Conservation (phyloP, 2,329 filamentous ascomycete genomes). For the Dothidotthia symphoricarpi region DNA sequence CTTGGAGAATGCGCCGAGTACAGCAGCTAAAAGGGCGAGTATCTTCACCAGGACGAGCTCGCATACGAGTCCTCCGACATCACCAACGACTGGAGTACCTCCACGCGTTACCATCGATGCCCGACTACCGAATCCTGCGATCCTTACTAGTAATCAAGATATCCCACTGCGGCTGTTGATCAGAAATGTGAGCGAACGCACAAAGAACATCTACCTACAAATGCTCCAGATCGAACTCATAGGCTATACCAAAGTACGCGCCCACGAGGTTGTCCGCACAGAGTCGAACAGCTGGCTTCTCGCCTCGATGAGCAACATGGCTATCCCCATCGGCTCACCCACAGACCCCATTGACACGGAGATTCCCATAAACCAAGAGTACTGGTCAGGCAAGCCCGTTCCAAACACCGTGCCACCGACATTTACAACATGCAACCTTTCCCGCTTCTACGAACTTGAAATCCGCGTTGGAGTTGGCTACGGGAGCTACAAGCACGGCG, state of each 20-base stretch:
- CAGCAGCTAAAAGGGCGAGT: slow-evolving; percentile 53
- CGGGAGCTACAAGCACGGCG: slow-evolving; percentile 56
- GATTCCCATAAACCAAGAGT: slow-evolving; percentile 62
- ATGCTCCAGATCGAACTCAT: slow-evolving; percentile 80
- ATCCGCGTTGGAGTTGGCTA: slow-evolving; percentile 75
- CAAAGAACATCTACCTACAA: slow-evolving; percentile 70
- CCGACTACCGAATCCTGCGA: slow-evolving; percentile 79
- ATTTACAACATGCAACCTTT: slow-evolving; percentile 86
- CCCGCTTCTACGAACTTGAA: slow-evolving; percentile 78
- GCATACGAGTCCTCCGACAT: slow-evolving; percentile 14
- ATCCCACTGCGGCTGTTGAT: slow-evolving; percentile 77
- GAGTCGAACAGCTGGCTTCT: slow-evolving; percentile 77
- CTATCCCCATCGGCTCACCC: slow-evolving; percentile 63
- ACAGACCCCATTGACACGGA: slow-evolving; percentile 63
- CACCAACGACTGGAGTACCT: slow-evolving; percentile 21
- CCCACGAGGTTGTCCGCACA: slow-evolving; percentile 68
- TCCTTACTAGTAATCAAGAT: slow-evolving; percentile 85
- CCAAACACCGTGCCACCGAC: slow-evolving; percentile 85
- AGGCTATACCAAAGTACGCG: slow-evolving; percentile 74
- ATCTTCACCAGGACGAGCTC: slow-evolving; percentile 55
- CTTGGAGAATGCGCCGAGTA: slow-evolving; percentile 28
- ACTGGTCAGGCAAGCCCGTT: slow-evolving; percentile 72
- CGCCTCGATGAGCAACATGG: slow-evolving; percentile 67
- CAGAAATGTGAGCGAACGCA: slow-evolving; percentile 69
- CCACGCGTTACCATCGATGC: slow-evolving; percentile 73